A percentile compares a stretch with the other conserved stretches of the same genome.
These are phyloP conservation scores for Mycena albidolilacea DNA, from an alignment of 768 basidiomycete species.

Conservation along the genomic window DNA sequence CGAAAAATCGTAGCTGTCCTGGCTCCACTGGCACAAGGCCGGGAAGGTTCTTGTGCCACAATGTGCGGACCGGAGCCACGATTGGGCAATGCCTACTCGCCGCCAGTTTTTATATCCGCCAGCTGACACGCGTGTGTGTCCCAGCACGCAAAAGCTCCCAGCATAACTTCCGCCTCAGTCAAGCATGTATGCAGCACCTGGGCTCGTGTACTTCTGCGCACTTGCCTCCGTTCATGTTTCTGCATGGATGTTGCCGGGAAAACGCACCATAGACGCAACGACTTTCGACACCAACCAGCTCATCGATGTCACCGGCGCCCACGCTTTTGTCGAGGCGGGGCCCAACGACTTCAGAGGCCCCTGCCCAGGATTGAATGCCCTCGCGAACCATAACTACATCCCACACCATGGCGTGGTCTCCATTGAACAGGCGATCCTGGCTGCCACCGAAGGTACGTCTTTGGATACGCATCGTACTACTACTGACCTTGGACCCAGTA, in stretches of 20 bases:
- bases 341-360: conserved; percentile 19
- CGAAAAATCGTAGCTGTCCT: background rate
- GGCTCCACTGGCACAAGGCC: background rate
- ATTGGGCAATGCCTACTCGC: background rate
- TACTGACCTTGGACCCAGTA: background rate
- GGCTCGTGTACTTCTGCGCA: background rate
- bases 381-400: conserved; percentile 19
- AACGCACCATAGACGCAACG: background rate
- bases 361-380: conserved; percentile 19
- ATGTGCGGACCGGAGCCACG: background rate
- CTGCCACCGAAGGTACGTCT: background rate
- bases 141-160: background rate
- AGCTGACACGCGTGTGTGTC: background rate
- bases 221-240: background rate
- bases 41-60: background rate
- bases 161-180: background rate
- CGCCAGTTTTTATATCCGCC: too few species aligned
- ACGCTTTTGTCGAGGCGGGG: background rate
- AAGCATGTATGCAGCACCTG: conserved; percentile 1
- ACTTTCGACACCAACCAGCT: conserved; percentile 4
- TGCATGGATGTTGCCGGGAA: background rate
- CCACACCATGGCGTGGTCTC: conserved; percentile 9
- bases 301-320: conserved; percentile 14
- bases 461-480: background rate
- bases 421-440: background rate